These are phyloP conservation scores for Nemania sp. DNA, from an alignment of 2,329 filamentous ascomycete species.

Conservation along the genomic window DNA sequence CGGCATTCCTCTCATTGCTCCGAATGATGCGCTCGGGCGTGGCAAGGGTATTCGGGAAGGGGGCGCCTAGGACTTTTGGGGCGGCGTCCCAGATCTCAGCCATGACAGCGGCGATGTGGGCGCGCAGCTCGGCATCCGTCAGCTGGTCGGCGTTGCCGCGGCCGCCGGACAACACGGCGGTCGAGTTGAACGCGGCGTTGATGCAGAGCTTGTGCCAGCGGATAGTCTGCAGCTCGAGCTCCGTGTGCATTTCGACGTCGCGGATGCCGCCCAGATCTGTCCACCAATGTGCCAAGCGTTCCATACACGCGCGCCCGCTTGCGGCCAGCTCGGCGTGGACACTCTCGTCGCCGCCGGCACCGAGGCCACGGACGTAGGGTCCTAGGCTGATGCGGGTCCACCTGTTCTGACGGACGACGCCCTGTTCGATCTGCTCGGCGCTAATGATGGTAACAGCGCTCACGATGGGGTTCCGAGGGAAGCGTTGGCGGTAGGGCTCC, in stretches of 20 bases:
- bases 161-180: conserved; percentile 74
- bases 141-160: conserved; percentile 75
- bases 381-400: conserved; percentile 80
- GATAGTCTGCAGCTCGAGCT: conserved; percentile 75
- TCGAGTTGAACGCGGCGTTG: conserved; percentile 81
- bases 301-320: conserved; percentile 58
- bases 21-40: conserved; percentile 71
- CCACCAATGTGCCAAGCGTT: conserved; percentile 66
- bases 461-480: conserved; percentile 70
- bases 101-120: conserved; percentile 75
- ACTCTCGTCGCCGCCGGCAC: conserved; percentile 45
- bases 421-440: conserved; percentile 73
- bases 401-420: conserved; percentile 75
- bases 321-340: conserved; percentile 47
- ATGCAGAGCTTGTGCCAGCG: conserved; percentile 83
- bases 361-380: conserved; percentile 68
- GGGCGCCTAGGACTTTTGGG: conserved; percentile 70
- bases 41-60: conserved; percentile 70
- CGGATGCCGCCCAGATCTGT: conserved; percentile 68
- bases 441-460: conserved; percentile 77
- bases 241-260: conserved; percentile 73
- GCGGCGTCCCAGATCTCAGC: conserved; percentile 74
- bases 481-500: conserved; percentile 71
- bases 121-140: conserved; percentile 69
- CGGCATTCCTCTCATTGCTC: conserved; percentile 73